Evolutionary conservation across 177 flowering plant species (phyloP).

Genomic region (Vitis hybrid): DNA sequence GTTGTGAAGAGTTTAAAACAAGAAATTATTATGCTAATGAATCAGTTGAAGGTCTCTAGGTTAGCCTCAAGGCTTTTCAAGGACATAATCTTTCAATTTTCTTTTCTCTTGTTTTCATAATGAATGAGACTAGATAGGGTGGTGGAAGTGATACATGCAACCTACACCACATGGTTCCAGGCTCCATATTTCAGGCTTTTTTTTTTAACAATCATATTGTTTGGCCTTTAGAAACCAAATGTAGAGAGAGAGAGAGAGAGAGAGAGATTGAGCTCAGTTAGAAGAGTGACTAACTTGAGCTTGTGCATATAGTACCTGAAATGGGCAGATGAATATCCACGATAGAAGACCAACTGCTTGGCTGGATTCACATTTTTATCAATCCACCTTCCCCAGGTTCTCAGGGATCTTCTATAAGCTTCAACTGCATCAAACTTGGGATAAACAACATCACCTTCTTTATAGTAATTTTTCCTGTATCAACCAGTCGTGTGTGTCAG

Average conservation of each 20-base stretch:
- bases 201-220: too few relatives aligned
- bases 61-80: too few relatives aligned
- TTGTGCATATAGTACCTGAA: constrained; percentile 49
- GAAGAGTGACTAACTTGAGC: not conserved
- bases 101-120: too few relatives aligned
- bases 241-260: too few relatives aligned
- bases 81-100: too few relatives aligned
- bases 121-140: too few relatives aligned
- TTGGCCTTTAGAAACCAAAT: too few relatives aligned
- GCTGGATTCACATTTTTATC: constrained; percentile 49
- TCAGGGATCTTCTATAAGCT: constrained; percentile 77
- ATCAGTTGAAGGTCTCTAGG: too few relatives aligned
- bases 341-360: constrained; percentile 73
- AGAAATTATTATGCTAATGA: not conserved
- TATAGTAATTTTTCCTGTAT: constrained; percentile 81
- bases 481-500: constrained; percentile 5
- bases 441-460: constrained; percentile 80
- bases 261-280: too few relatives aligned
- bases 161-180: too few relatives aligned
- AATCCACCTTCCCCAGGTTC: constrained; percentile 89
- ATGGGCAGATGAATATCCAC: constrained; percentile 96
- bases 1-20: not conserved
- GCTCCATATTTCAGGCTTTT: too few relatives aligned
- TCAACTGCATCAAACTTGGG: constrained; percentile 82
- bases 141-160: too few relatives aligned